phyloP scores from a whole-genome alignment of 768 basidiomycete genomes.

The Scleroderma bovista region DNA sequence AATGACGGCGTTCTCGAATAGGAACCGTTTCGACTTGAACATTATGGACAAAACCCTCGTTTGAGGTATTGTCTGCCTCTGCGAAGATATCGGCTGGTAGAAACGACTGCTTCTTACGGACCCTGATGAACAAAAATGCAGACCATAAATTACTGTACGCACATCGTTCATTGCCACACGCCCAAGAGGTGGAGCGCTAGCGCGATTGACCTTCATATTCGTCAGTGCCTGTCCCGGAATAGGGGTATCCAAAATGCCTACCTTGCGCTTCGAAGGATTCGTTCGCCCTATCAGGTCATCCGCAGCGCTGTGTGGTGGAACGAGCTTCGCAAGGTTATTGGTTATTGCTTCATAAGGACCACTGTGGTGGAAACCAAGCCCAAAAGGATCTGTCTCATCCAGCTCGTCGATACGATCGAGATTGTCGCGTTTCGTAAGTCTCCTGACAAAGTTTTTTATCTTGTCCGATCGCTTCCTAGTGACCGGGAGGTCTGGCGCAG shows the following conservation, averaged over 20 bases:
- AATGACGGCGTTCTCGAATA: not conserved
- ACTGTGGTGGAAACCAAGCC: conserved; percentile 56
- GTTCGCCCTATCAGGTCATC: conserved; percentile 1
- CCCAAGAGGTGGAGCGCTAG: conserved; percentile 1
- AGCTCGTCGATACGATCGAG: conserved; percentile 75
- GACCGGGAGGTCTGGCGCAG: not conserved
- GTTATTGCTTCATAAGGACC: conserved; percentile 70
- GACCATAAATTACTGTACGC: conserved; percentile 3
- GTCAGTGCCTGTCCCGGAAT: conserved; percentile 4
- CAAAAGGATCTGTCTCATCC: conserved; percentile 70
- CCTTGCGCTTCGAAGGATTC: conserved; percentile 12
- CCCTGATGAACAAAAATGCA: conserved; percentile 7
- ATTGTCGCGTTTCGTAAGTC: conserved; percentile 19
- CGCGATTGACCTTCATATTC: conserved; percentile 8
- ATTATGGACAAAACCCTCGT: conserved; percentile 18
- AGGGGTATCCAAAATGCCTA: conserved; percentile 12
- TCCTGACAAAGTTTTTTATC: conserved; percentile 25
- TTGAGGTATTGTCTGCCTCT: conserved; percentile 40
- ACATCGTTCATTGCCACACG: conserved; percentile 13
- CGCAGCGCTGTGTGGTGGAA: conserved; percentile 3
- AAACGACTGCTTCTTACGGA: conserved; percentile 7
- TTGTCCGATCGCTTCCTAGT: conserved; percentile 4
- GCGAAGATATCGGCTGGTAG: not conserved
- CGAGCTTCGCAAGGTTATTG: conserved; percentile 13
- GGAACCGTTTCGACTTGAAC: conserved; percentile 4